Evolutionary conservation across 768 basidiomycete species (phyloP), one percentile per base, ranked within the genome.

Genomic region (Galerina marginata): DNA sequence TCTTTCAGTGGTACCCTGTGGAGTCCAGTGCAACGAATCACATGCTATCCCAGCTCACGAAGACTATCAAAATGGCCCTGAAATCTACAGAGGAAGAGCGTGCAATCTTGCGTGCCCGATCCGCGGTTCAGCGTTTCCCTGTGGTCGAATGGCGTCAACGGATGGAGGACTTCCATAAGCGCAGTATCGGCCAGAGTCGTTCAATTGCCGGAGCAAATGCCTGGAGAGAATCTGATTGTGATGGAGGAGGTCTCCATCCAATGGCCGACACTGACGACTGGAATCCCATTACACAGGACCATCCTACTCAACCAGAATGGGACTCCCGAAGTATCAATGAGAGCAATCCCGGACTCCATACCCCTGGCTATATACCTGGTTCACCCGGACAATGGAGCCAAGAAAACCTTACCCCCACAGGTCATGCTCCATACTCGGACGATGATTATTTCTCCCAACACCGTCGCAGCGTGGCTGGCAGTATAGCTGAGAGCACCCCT

Each of bases 61-160:
- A 96, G 77, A 96, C 95, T 9, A 90, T 97, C 80, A 96, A 96
- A 73, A 82, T 96, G 78, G 95, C 95, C 5, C 77, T 97, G 63
- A 96, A 91, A 75, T 96, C 95, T 9, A 87, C 89, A 0, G 86
- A 93, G 67, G 90, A 96, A 73, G 95, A 96, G 67, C 90, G 95
- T 56, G 93, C 95, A 9, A 88, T 96, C 67, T 84, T 97, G 25
- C 92, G 95, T 70, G 95, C 95, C 45, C 87, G 95, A 44, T 96
- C 95, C 14, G 95, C 95, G 15, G 85, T 97, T 3, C 95, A 96
- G 70, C 92, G 95, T 69, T 97, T 97, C 91, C 95, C 95, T 4
- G 95, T 97, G 58, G 92, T 97, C 26, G 95, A 97, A 77, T 97
- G 95, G 95, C 91, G 95, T 69, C 95, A 96, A 72, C 87, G 92